Percentiles rank a stretch among this genome's conserved stretches.
phyloP scores from a whole-genome alignment of 176 grass and related monocot species.

The Poa annua region DNA sequence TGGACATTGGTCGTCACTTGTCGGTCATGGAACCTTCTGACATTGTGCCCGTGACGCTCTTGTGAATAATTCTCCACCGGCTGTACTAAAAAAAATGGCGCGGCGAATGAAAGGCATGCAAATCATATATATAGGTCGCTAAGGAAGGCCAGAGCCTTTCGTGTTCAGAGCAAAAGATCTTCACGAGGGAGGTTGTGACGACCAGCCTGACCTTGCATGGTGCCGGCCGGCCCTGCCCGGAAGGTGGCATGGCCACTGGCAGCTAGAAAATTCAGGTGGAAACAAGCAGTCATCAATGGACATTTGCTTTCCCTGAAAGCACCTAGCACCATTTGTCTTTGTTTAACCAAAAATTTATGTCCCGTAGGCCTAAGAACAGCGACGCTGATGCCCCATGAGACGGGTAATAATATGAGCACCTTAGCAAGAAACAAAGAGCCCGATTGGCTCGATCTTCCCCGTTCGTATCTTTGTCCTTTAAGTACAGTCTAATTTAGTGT shows the following conservation, averaged over 20 bases:
- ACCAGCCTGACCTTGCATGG: background rate
- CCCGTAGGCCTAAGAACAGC: background rate
- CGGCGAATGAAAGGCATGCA: background rate
- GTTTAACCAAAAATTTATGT: slow-evolving; percentile 12
- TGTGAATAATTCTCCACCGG: background rate
- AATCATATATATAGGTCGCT: background rate
- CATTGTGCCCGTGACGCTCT: background rate
- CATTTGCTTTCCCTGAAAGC: slow-evolving; percentile 29
- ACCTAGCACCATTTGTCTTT: slow-evolving; percentile 19
- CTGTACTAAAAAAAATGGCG: background rate
- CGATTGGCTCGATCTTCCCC: slow-evolving; percentile 1
- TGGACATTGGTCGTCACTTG: background rate
- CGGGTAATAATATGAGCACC: background rate
- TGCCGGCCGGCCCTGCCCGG: background rate
- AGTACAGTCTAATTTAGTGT: slow-evolving; percentile 22
- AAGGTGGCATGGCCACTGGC: background rate
- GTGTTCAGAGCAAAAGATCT: background rate
- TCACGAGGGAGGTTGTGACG: no score
- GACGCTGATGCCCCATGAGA: background rate
- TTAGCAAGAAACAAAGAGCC: slow-evolving; percentile 13
- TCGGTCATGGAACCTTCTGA: background rate
- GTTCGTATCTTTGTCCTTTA: slow-evolving; percentile 21
- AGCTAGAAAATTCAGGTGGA: background rate
- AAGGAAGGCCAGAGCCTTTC: background rate
- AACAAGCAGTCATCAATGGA: slow-evolving; percentile 1